Conservation (phyloP, 768 basidiomycete species). For the Ramaria sp. region DNA sequence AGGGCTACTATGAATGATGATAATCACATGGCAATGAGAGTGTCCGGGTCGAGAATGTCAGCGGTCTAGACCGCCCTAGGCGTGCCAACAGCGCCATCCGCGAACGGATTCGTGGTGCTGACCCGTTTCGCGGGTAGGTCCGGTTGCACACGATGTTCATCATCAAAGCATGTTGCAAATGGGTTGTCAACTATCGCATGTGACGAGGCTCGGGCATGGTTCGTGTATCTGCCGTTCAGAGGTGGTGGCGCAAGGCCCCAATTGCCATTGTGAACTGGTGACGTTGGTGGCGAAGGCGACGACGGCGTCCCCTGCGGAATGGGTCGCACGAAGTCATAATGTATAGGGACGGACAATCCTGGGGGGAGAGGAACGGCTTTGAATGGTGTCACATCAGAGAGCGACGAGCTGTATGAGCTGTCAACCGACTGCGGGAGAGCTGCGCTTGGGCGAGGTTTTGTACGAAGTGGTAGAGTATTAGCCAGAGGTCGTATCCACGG, state of each 20-base stretch:
- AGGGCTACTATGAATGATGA: neutral
- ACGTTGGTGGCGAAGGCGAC: constrained; percentile 5
- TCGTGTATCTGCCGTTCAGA: neutral
- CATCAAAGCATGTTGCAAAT: constrained; percentile 8
- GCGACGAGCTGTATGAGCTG: neutral
- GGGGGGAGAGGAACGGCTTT: neutral
- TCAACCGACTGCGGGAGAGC: constrained; percentile 1
- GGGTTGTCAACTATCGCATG: neutral
- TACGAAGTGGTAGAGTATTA: neutral
- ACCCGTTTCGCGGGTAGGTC: neutral
- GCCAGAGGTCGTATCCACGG: neutral
- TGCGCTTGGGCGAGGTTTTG: neutral
- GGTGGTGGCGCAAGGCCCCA: neutral
- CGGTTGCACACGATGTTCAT: neutral
- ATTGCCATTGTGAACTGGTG: neutral
- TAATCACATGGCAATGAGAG: neutral
- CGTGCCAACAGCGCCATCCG: neutral
- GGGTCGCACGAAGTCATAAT: constrained; percentile 6
- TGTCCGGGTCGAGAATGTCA: neutral
- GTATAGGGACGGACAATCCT: neutral
- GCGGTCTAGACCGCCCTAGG: neutral
- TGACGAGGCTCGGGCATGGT: constrained; percentile 2
- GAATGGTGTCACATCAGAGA: neutral
- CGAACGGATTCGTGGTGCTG: constrained; percentile 1
- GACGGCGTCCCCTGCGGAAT: constrained; percentile 1